phyloP scores from a whole-genome alignment of 2,329 filamentous ascomycete genomes.

The Fusarium lateritium region DNA sequence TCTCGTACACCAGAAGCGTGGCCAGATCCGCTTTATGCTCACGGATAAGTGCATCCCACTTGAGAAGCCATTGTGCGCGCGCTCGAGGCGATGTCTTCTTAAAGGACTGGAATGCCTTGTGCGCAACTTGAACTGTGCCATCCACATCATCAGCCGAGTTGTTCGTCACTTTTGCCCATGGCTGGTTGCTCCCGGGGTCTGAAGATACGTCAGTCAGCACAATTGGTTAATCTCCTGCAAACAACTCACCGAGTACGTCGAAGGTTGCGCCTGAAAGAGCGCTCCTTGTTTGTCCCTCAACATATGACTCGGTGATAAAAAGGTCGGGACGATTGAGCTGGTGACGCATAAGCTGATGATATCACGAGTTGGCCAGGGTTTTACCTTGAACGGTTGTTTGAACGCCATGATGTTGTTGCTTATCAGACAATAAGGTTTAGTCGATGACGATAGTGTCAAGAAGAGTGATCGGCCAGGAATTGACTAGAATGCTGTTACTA shows the following conservation, averaged over 20 bases:
- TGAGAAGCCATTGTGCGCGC: conserved; percentile 53
- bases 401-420: not conserved
- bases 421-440: not conserved
- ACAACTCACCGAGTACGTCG: conserved; percentile 8
- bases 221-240: not conserved
- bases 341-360: rapidly evolving
- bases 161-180: conserved; percentile 9
- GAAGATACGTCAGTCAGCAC: not conserved
- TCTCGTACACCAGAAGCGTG: conserved; percentile 62
- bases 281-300: not conserved
- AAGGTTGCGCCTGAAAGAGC: conserved; percentile 9
- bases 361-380: rapidly evolving
- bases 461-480: no score
- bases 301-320: conserved; percentile 7
- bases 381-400: conserved; percentile 4
- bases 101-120: conserved; percentile 57
- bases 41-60: conserved; percentile 57
- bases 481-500: no score
- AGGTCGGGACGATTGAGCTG: conserved; percentile 19
- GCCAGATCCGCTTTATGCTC: conserved; percentile 58
- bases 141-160: conserved; percentile 50
- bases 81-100: conserved; percentile 55
- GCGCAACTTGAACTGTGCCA: conserved; percentile 38
- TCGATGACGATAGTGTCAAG: rapidly evolving
- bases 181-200: conserved; percentile 20